Percentiles rank a stretch among this genome's conserved stretches.
Conservation (phyloP, 768 basidiomycete species). For the Neoboletus magnificus region DNA sequence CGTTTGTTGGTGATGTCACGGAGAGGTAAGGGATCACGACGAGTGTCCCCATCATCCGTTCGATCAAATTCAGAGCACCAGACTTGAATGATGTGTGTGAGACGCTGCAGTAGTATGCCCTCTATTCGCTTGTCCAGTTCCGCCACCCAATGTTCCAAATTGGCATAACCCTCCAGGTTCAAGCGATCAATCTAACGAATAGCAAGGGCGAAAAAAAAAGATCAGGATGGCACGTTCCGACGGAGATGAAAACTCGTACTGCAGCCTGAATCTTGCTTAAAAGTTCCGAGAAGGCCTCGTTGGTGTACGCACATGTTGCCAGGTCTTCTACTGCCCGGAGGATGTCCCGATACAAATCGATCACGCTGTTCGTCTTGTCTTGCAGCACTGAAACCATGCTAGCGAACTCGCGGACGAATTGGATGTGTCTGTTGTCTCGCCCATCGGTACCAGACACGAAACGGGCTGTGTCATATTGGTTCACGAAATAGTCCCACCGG, state of each 20-base stretch:
- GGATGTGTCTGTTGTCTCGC: slow-evolving; percentile 82
- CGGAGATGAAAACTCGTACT: slow-evolving; percentile 42
- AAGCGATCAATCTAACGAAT: slow-evolving; percentile 78
- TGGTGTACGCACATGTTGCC: slow-evolving; percentile 78
- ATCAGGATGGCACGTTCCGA: not conserved
- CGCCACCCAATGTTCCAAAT: slow-evolving; percentile 89
- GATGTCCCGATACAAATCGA: slow-evolving; percentile 89
- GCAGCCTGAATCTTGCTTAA: slow-evolving; percentile 80
- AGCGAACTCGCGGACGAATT: slow-evolving; percentile 94
- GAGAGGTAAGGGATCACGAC: slow-evolving; percentile 47
- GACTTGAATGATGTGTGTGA: slow-evolving; percentile 73
- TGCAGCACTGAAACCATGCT: slow-evolving; percentile 89
- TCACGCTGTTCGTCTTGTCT: slow-evolving; percentile 93
- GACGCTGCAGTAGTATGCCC: slow-evolving; percentile 66
- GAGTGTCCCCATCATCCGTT: slow-evolving; percentile 61
- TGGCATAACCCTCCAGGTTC: slow-evolving; percentile 93
- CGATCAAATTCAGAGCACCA: slow-evolving; percentile 90
- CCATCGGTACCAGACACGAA: slow-evolving; percentile 74
- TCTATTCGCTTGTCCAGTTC: slow-evolving; percentile 85
- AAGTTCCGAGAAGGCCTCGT: slow-evolving; percentile 77
- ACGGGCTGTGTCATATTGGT: slow-evolving; percentile 82
- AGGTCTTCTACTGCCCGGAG: slow-evolving; percentile 83
- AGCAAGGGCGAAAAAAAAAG: not conserved
- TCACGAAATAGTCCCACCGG: slow-evolving; percentile 96
- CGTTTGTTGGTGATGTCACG: slow-evolving; percentile 64